Evolutionary conservation across 2,329 filamentous ascomycete genomes (phyloP).

Genomic region (Penicillium occitanis): DNA sequence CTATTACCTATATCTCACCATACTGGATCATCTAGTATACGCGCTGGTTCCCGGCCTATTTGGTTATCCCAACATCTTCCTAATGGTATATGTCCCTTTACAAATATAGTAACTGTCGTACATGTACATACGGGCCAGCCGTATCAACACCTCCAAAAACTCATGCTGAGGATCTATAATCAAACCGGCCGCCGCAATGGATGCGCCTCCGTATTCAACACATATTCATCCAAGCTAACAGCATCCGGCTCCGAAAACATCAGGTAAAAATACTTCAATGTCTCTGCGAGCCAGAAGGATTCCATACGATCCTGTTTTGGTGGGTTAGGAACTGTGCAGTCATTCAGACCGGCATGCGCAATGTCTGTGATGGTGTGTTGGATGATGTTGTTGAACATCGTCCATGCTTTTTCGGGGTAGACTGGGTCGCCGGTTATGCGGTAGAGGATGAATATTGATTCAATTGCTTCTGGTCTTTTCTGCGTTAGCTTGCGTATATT

Average conservation of each 20-base stretch:
- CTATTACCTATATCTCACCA: no score
- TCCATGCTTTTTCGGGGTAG: constrained; percentile 82
- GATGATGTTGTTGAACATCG: constrained; percentile 75
- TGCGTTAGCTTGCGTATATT: constrained; percentile 9
- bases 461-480: constrained; percentile 75
- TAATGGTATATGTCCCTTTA: no score
- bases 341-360: constrained; percentile 59
- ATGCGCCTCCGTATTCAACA: constrained; percentile 61
- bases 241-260: constrained; percentile 69
- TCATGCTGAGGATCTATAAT: background rate
- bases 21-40: no score
- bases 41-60: no score
- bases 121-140: background rate
- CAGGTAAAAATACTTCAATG: constrained; percentile 87
- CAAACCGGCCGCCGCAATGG: constrained; percentile 44
- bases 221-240: constrained; percentile 66
- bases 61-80: no score
- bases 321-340: constrained; percentile 25
- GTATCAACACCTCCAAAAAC: background rate
- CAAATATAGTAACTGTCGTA: background rate
- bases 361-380: constrained; percentile 63
- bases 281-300: constrained; percentile 89
- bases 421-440: constrained; percentile 75
- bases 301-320: constrained; percentile 68
- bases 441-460: constrained; percentile 87